Evolutionary conservation across 352 stramenopile genomes (phyloP).

Genomic region (Phytophthora cactorum): DNA sequence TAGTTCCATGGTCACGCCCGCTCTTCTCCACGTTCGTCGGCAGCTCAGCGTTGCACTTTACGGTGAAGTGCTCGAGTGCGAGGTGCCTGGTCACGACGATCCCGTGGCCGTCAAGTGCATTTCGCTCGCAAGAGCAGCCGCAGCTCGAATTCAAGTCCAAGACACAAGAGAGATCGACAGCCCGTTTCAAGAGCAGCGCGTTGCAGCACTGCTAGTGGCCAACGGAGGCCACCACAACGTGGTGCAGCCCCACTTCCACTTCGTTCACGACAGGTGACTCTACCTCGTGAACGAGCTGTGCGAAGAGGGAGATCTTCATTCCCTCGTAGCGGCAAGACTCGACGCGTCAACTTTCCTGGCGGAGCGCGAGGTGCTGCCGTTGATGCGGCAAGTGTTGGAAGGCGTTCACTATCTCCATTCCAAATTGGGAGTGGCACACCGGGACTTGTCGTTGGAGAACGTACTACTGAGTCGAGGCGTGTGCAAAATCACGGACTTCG

Average conservation of each 20-base stretch:
- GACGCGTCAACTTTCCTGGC: conserved; percentile 16
- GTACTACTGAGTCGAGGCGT: conserved; percentile 39
- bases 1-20: neutral
- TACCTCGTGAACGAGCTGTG: conserved; percentile 66
- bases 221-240: conserved; percentile 41
- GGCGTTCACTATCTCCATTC: conserved; percentile 55
- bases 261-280: conserved; percentile 25
- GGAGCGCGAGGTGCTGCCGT: conserved; percentile 33
- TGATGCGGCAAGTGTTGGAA: conserved; percentile 48
- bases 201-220: conserved; percentile 18
- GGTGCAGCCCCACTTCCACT: conserved; percentile 33
- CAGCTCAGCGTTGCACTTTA: conserved; percentile 31
- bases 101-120: conserved; percentile 43
- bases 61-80: conserved; percentile 39
- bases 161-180: conserved; percentile 31
- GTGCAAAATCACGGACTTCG: conserved; percentile 71
- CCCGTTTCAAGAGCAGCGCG: conserved; percentile 32
- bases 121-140: conserved; percentile 14
- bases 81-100: conserved; percentile 14
- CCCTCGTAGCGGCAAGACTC: conserved; percentile 21
- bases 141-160: conserved; percentile 6
- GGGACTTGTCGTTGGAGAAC: conserved; percentile 64
- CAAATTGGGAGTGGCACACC: conserved; percentile 44
- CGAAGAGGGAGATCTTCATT: conserved; percentile 51
- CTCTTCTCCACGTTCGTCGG: conserved; percentile 22